A percentile compares a stretch with the other conserved stretches of the same genome.
phyloP scores from a whole-genome alignment of 2,329 filamentous ascomycete genomes.

The Dothideomycetes sp. region DNA sequence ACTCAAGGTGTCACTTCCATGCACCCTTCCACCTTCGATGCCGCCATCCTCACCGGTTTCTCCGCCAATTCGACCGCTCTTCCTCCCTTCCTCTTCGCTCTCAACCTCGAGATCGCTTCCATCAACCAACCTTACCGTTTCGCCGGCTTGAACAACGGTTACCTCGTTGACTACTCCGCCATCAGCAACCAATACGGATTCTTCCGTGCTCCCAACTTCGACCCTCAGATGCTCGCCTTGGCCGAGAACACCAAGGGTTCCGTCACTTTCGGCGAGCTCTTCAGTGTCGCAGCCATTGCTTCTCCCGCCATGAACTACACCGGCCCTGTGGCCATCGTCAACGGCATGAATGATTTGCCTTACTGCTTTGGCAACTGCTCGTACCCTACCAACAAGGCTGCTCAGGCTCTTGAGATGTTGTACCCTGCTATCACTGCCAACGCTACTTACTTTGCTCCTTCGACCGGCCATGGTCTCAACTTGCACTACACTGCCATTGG shows the following conservation, averaged over 20 bases:
- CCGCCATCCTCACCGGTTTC: conserved; percentile 31
- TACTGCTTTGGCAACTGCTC: conserved; percentile 27
- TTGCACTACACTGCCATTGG: conserved; percentile 24
- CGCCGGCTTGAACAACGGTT: conserved; percentile 20
- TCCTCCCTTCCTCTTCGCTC: conserved; percentile 19
- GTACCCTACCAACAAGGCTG: conserved; percentile 20
- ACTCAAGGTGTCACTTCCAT: conserved; percentile 46
- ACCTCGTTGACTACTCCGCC: conserved; percentile 20
- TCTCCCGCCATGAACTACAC: conserved; percentile 19
- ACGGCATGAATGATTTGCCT: conserved; percentile 23
- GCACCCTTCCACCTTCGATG: conserved; percentile 43
- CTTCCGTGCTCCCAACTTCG: conserved; percentile 24
- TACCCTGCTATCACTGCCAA: conserved; percentile 18
- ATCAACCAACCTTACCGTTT: conserved; percentile 24
- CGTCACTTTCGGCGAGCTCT: conserved; percentile 26
- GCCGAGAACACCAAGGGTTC: conserved; percentile 23
- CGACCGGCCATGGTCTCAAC: conserved; percentile 25
- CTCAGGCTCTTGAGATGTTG: conserved; percentile 17
- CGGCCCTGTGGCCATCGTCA: conserved; percentile 23
- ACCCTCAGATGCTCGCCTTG: conserved; percentile 20
- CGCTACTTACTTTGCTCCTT: conserved; percentile 20
- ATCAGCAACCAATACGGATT: conserved; percentile 25
- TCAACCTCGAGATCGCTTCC: conserved; percentile 24
- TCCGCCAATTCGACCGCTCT: conserved; percentile 20
- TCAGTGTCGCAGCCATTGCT: conserved; percentile 18